Base-by-base conservation (phyloP, 768 basidiomycete genomes). In the Mycena chlorophos region DNA sequence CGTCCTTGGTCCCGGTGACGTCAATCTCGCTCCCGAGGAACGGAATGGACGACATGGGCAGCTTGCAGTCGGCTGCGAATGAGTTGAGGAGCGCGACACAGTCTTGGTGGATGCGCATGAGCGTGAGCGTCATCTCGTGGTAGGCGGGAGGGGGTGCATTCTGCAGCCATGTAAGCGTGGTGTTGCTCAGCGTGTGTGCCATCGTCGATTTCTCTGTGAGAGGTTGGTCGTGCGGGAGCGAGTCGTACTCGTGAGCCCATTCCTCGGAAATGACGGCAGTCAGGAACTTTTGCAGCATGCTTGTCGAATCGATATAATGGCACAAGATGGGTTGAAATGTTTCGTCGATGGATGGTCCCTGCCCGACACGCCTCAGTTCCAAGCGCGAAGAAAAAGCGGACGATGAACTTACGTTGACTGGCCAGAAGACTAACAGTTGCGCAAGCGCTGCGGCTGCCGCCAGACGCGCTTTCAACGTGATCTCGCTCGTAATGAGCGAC, bases 231-330 rank as follows among this genome's bases (percentile, higher is more conserved):
- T 47, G 55, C 17, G 62, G 49, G 26, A 61, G 30, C 0, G 72
- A 20, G 43, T 80, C 79, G 59, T 83, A 78, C 40, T 81, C 77
- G 8, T 73, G 73, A 4, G 94, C 91, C 97, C 95, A 98, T 75
- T 98, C 93, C 69, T 96, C 92, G 0, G 94, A 75, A 55, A 98
- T 79, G 47, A 91, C 81, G 17, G 92, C 88, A n/a, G 88, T 75
- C 39, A 98, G 71, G 67, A 94, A 86, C 60, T 89, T 89, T 66
- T 97, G 95, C 16, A 98, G 79, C 82, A 95, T 95, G 65, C 92
- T 94, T 5, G 87, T 82, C 2, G 96, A 95, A 46, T 87, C 82
- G 64, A 94, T 73, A 62, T 97, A 94, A 66, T 91, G 87, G 4
- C 80, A 60, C 6, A 98, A 78, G 47, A 91, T 85, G 1, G 88